Conservation (phyloP, 2,329 filamentous ascomycete genomes). For the Aureobasidium lini region DNA sequence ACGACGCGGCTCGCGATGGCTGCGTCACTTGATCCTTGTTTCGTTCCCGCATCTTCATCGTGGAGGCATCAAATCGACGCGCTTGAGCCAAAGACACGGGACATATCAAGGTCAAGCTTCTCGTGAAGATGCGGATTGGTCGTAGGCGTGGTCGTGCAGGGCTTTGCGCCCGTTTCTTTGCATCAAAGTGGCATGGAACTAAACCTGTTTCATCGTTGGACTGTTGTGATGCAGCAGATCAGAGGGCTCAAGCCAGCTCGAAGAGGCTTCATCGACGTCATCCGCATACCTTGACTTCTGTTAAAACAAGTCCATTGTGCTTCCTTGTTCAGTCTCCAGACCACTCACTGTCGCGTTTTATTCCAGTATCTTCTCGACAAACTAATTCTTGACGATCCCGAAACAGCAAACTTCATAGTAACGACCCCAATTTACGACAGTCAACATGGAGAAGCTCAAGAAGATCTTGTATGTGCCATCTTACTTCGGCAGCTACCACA, state of each 20-base stretch:
- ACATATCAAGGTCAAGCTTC: background rate
- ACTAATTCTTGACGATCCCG: background rate
- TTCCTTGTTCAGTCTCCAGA: background rate
- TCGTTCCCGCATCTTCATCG: background rate
- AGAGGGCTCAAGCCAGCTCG: background rate
- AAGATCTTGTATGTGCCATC: slow-evolving; percentile 32
- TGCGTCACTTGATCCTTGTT: background rate
- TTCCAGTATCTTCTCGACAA: background rate
- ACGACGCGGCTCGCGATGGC: background rate
- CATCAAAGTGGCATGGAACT: background rate
- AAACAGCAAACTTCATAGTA: background rate
- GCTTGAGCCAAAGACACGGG: slow-evolving; percentile 1
- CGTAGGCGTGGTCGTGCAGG: background rate
- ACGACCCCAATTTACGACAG: background rate
- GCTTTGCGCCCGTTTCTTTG: background rate
- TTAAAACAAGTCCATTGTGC: background rate
- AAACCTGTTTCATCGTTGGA: background rate
- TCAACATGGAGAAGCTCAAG: slow-evolving; percentile 37
- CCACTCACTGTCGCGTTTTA: background rate
- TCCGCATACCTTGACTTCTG: background rate
- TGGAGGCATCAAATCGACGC: background rate
- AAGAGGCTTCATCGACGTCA: background rate
- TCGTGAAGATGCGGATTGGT: background rate
- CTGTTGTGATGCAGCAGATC: background rate
- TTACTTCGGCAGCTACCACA: too few species aligned